A percentile compares a stretch with the other conserved stretches of the same genome.
Conservation (phyloP, 2,329 filamentous ascomycete genomes). For the Purpureocillium takamizusanense region DNA sequence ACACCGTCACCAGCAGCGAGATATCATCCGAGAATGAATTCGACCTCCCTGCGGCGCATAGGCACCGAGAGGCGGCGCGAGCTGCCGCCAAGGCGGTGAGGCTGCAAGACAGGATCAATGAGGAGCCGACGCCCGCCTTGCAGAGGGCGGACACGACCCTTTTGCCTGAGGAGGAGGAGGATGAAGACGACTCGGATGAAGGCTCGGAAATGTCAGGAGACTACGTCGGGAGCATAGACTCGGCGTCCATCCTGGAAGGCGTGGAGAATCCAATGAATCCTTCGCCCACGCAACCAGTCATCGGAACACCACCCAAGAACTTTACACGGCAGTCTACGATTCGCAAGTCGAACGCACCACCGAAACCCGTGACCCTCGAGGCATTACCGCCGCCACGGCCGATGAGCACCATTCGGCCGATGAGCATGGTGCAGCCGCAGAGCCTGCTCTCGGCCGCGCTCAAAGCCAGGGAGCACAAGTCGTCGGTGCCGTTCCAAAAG, state of each 20-base stretch:
- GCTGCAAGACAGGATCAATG: slow-evolving; percentile 28
- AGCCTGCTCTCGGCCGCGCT: slow-evolving; percentile 65
- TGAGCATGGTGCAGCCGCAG: slow-evolving; percentile 60
- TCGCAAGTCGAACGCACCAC: slow-evolving; percentile 48
- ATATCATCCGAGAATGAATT: slow-evolving; percentile 77
- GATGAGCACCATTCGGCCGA: slow-evolving; percentile 50
- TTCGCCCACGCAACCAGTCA: slow-evolving; percentile 47
- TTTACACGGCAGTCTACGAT: slow-evolving; percentile 55
- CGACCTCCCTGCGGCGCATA: slow-evolving; percentile 56
- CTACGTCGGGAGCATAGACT: slow-evolving; percentile 60
- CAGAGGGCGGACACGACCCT: slow-evolving; percentile 39
- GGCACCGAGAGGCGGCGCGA: slow-evolving; percentile 51
- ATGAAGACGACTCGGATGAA: slow-evolving; percentile 52
- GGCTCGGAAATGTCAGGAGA: slow-evolving; percentile 54
- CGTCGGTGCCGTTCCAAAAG: slow-evolving; percentile 63
- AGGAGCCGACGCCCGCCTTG: slow-evolving; percentile 28
- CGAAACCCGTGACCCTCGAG: slow-evolving; percentile 48
- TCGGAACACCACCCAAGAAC: slow-evolving; percentile 55
- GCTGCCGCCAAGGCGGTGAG: slow-evolving; percentile 37
- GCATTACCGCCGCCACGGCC: slow-evolving; percentile 65
- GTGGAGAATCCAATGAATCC: slow-evolving; percentile 49
- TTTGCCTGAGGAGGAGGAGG: slow-evolving; percentile 48
- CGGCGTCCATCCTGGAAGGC: slow-evolving; percentile 60
- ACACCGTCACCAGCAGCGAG: slow-evolving; percentile 75
- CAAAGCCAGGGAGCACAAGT: slow-evolving; percentile 60